Evolutionary conservation across 768 basidiomycete species (phyloP), one percentile per base, ranked within the genome.

Genomic region (Pisolithus orientalis): DNA sequence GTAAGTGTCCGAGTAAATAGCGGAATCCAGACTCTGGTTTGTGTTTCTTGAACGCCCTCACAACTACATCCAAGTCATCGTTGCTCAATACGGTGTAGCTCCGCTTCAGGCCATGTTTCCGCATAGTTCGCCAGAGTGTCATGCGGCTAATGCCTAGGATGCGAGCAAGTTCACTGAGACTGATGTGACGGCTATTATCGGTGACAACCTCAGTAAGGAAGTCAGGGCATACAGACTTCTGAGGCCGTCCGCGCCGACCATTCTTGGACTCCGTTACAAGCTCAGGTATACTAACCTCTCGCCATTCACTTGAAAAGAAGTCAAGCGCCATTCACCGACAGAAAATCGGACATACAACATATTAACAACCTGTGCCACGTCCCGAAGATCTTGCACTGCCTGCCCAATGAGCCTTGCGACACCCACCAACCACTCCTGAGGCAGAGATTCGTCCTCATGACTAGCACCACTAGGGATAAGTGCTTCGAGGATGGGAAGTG

Each of bases 1-100:
- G 47, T 5, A 65, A 46, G 6, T 32, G 62, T 1, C 55, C 54
- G 0, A 56, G 24, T 11, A 63, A 29, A 39, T 66, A 66, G 5
- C n/a, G 42, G 2, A 62, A 29, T 7, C 63, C 57, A 3, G 61
- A 60, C 50, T 49, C 56, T 34, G 57, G 59, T 25, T 50, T 34
- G 8, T 13, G 25, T 2, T 6, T 9, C 6, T 58, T 62, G 50
- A 60, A 63, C 25, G 53, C 4, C 7, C 10, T n/a, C 4, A 65
- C 50, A 1, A 61, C 42, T 0, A 39, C 13, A 31, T 62, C 64
- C 3, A 65, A 52, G 14, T 64, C 58, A 13, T n/a, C 5, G 27
- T 63, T 57, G 8, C 27, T 47, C n/a, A 64, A 51, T 25, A 53
- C 40, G 10, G 54, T 58, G 42, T 50, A 64, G 2, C 43, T 31